Base-by-base conservation (phyloP, 2,329 filamentous ascomycete species). In the Alternaria sp. region DNA sequence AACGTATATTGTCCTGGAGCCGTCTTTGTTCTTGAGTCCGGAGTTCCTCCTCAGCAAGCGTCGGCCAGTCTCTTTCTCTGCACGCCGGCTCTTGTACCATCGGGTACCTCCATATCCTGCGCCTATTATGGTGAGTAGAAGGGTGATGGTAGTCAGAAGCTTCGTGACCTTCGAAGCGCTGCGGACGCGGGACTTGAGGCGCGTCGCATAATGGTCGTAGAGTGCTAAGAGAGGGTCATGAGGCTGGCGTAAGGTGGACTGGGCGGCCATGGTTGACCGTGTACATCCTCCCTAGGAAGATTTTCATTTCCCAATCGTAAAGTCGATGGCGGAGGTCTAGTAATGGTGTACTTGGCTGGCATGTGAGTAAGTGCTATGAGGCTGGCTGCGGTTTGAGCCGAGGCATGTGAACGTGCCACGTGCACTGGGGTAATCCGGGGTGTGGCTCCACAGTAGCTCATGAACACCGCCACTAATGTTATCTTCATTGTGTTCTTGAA, bases 1-100 rank as follows among this genome's bases (percentile, higher is more conserved):
- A 28, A 99, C 95, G 75, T 95, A 98, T 59, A 99, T 95, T 14
- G 93, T 96, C 56, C 95, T 87, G 49, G 93, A 94, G 51, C 95
- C 95, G 83, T 98, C 95, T 81, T 97, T 97, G 71, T 94, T 93
- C 79, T 91, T 88, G 64, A 98, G 84, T 72, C 93, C 96, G 32
- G 94, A 98, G 80, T 99, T 99, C 61, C 92, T 90, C 59, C 95
- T 88, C 64, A 98, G 83, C 54, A 99, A 85, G 66, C 91, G 91
- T 64, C 88, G 85, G 5, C 94, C 94, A 69, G 93, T 91, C 70
- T 95, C 93, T 67, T 88, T 89, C 79, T 98, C 94, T 65, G 88
- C 89, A 49, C 87, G 87, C 61, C 88, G 85, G 58, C 85, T 87
- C 73, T 86, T 89, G 86, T 92, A 94, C 87, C 90, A 92, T 62